A percentile compares a stretch with the other conserved stretches of the same genome.
Evolutionary conservation across 2,329 filamentous ascomycete genomes (phyloP).

Genomic region (Acrocalymma vagum): DNA sequence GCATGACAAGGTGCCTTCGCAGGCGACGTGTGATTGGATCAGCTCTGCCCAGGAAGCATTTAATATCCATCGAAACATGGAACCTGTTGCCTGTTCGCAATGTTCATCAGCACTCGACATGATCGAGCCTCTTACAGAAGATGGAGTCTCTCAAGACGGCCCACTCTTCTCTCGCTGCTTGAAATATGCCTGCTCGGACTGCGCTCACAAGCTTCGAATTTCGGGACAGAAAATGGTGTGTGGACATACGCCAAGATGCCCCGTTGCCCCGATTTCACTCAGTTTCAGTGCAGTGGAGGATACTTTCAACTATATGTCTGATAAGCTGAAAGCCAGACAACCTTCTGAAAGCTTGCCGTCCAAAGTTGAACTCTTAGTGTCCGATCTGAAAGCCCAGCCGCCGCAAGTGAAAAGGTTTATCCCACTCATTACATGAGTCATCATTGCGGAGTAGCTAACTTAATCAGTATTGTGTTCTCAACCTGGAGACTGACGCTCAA

Average conservation of each 20-base stretch:
- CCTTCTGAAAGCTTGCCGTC: conserved; percentile 10
- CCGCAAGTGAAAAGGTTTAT: conserved; percentile 47
- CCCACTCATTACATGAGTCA: neutral
- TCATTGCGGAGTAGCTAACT: conserved; percentile 4
- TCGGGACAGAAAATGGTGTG: conserved; percentile 15
- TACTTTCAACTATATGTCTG: conserved; percentile 3
- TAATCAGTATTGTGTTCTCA: conserved; percentile 60
- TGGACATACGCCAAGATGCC: conserved; percentile 19
- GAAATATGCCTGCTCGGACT: conserved; percentile 21
- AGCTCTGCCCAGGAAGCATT: neutral
- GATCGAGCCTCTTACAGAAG: neutral
- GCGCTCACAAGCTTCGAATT: conserved; percentile 9
- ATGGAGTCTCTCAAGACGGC: conserved; percentile 1
- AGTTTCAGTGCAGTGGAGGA: conserved; percentile 14
- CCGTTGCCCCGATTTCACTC: conserved; percentile 16
- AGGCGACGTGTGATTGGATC: neutral
- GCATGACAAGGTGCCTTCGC: too few species aligned
- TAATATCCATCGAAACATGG: neutral
- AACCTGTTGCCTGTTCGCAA: neutral
- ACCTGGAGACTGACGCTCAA: conserved; percentile 61
- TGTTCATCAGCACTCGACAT: conserved; percentile 1
- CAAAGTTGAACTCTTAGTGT: conserved; percentile 46
- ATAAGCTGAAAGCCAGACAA: neutral
- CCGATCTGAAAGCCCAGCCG: conserved; percentile 38
- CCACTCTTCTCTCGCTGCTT: conserved; percentile 21